A percentile compares a stretch with the other conserved stretches of the same genome.
Evolutionary conservation across 768 basidiomycete genomes (phyloP).

Genomic region (Amanita pseudoporphyria): DNA sequence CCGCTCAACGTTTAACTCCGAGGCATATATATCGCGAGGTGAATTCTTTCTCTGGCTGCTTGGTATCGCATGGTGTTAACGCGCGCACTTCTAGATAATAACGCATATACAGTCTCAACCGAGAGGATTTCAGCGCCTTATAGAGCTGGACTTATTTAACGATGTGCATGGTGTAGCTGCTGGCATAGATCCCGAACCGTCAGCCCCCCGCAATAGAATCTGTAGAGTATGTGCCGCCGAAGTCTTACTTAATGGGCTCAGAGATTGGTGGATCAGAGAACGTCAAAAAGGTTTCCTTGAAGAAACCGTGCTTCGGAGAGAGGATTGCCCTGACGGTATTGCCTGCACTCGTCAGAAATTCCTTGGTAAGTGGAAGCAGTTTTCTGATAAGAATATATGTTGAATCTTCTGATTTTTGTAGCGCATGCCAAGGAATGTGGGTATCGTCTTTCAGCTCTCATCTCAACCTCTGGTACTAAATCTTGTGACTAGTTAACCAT

Average conservation of each 20-base stretch:
- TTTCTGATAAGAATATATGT: background rate
- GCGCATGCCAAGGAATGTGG: conserved; percentile 73
- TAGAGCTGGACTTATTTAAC: conserved; percentile 62
- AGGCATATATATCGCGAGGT: conserved; percentile 74
- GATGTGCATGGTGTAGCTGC: conserved; percentile 55
- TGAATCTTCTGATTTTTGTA: conserved; percentile 17
- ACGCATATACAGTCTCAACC: conserved; percentile 51
- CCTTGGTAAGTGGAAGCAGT: conserved; percentile 38
- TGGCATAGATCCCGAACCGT: conserved; percentile 45
- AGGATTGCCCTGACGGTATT: conserved; percentile 60
- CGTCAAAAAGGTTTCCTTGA: conserved; percentile 60
- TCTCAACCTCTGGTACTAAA: conserved; percentile 3
- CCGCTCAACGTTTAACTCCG: conserved; percentile 50
- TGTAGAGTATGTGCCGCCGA: conserved; percentile 72
- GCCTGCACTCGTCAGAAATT: conserved; percentile 55
- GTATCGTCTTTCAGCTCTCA: conserved; percentile 14
- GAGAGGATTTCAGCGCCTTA: conserved; percentile 50
- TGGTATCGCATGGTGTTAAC: background rate
- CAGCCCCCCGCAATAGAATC: conserved; percentile 47
- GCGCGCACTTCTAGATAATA: conserved; percentile 40
- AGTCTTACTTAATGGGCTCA: conserved; percentile 64
- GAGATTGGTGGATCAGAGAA: conserved; percentile 79
- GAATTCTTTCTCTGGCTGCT: conserved; percentile 12
- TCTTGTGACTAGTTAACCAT: conserved; percentile 28
- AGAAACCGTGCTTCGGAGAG: conserved; percentile 41